These are phyloP conservation scores for Xylaria castorea DNA, from an alignment of 495 filamentous ascomycete species.

Conservation along the genomic window DNA sequence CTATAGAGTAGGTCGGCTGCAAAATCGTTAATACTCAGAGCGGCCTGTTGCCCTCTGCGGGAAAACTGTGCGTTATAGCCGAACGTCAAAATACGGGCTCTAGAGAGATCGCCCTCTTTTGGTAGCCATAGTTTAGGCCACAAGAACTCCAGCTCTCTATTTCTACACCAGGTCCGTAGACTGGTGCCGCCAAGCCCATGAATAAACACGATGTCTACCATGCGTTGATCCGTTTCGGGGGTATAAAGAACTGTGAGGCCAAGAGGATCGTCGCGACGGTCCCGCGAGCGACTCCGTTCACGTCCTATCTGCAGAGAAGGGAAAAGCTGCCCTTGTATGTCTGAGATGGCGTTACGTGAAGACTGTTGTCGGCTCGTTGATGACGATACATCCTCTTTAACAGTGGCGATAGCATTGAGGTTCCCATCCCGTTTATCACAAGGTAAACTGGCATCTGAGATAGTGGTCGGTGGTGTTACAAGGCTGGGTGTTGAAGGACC, in stretches of 20 bases:
- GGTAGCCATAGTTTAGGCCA: neutral
- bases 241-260: neutral
- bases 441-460: neutral
- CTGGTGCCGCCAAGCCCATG: constrained; percentile 12
- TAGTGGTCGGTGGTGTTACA: neutral
- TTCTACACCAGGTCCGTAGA: neutral
- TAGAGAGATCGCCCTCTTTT: neutral
- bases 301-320: neutral
- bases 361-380: neutral
- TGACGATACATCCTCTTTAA: neutral
- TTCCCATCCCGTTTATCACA: neutral
- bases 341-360: neutral
- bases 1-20: constrained; percentile 1
- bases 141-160: neutral
- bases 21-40: neutral
- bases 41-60: neutral
- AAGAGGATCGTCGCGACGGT: neutral
- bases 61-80: neutral
- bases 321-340: neutral
- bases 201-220: constrained; percentile 10
- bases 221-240: neutral
- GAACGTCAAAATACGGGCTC: neutral
- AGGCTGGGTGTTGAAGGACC: neutral
- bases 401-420: neutral
- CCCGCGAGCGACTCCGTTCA: neutral